Evolutionary conservation across 1,284 basidiomycete species (phyloP), one percentile per base, ranked within the genome.

Genomic region (Pseudozyma pruni): DNA sequence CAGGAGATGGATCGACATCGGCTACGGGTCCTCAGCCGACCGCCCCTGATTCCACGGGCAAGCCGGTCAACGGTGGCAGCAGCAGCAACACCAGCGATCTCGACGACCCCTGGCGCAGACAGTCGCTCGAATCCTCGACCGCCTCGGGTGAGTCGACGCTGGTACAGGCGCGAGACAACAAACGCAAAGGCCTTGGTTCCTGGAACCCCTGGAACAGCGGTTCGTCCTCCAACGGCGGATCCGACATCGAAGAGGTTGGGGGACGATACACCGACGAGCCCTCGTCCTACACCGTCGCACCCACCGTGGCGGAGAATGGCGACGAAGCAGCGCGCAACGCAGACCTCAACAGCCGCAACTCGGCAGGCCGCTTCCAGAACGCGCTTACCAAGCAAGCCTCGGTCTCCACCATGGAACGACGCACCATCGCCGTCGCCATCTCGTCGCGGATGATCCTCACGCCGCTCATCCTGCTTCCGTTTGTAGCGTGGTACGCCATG

Each of bases 381-480:
- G 55, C 62, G 5, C 17, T 58, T 16, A 25, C 51, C 29, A 62
- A 57, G 32, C 50, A 51, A n/a, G 44, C 48, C n/a, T 47, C 52
- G 17, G 50, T 31, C 2, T 13, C 29, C 8, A 57, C 49, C 19
- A 75, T 75, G 72, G 73, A 79, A 31, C 89, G 89, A 43, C 87
- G 86, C 79, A 93, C 94, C 4, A 89, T 97, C 17, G 83, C 90
- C 25, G 87, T 96, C 14, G 88, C 92, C 4, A 87, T 95, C 19
- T 48, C 88, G 17, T 86, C 90, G 51, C 85, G 94, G 64, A 97
- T 96, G 94, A 80, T 97, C 39, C 78, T 97, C 63, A 91, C 91
- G 9, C 94, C 93, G 0, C 62, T 91, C 40, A 56, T 94, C 10
- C 84, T 94, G 50, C 48, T 84, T 1, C 84, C 56, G 45, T 32